phyloP scores from a whole-genome alignment of 495 filamentous ascomycete genomes.

The Hypomontagnella submonticulosa region DNA sequence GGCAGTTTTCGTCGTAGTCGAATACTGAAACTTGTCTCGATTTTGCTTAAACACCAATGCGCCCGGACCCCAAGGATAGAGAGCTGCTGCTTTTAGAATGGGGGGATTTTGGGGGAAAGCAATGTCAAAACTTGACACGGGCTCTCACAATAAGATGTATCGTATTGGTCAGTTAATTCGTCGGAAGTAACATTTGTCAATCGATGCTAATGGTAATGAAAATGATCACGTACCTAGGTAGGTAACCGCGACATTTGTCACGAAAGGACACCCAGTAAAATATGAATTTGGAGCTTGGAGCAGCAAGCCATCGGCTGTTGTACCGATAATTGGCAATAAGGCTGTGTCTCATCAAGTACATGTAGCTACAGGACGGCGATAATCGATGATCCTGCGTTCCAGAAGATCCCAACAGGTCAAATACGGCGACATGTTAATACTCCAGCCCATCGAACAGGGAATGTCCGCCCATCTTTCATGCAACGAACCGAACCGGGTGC shows the following conservation, averaged over 20 bases:
- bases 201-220: too few species aligned
- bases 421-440: slow-evolving; percentile 9
- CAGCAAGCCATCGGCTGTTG: slow-evolving; percentile 8
- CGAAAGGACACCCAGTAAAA: too few species aligned
- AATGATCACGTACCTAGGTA: too few species aligned
- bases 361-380: slow-evolving; percentile 28
- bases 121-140: background rate
- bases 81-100: slow-evolving; percentile 7
- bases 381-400: slow-evolving; percentile 39
- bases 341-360: slow-evolving; percentile 29
- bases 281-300: background rate
- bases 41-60: slow-evolving; percentile 3
- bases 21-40: slow-evolving; percentile 19
- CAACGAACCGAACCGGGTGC: slow-evolving; percentile 6
- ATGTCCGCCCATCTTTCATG: slow-evolving; percentile 20
- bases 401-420: slow-evolving; percentile 22
- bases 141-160: too few species aligned
- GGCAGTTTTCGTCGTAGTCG: background rate
- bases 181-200: too few species aligned
- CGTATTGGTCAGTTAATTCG: too few species aligned
- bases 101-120: slow-evolving; percentile 16
- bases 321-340: slow-evolving; percentile 14
- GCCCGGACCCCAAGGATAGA: background rate
- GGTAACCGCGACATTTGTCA: too few species aligned
- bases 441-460: slow-evolving; percentile 20